Conservation (phyloP, 1,284 basidiomycete genomes). For the Ganoderma lingzhi region DNA sequence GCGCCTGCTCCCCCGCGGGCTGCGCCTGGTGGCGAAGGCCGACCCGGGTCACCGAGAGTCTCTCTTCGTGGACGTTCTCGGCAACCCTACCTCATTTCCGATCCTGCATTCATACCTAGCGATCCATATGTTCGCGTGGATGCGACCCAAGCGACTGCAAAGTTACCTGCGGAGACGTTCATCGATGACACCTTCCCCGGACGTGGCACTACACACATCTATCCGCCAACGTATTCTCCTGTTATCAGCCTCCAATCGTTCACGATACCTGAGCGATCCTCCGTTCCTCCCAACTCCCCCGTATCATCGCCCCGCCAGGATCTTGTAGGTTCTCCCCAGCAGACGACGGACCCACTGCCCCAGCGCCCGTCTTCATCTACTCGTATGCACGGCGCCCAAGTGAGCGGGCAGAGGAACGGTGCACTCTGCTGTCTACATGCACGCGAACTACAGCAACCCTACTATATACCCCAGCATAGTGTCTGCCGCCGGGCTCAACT, state of each 20-base stretch:
- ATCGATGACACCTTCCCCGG: neutral
- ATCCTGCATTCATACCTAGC: neutral
- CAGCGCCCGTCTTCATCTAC: neutral
- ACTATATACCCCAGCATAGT: constrained; percentile 3
- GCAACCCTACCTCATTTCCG: neutral
- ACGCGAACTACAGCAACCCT: constrained; percentile 6
- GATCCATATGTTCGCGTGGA: neutral
- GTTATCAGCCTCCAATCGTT: neutral
- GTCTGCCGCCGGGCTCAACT: constrained; percentile 1
- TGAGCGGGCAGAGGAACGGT: neutral
- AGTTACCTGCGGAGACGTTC: neutral
- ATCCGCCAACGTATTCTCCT: neutral
- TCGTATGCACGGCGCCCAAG: neutral
- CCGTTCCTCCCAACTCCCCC: neutral
- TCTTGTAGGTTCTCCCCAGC: neutral
- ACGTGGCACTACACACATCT: neutral
- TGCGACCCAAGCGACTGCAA: neutral
- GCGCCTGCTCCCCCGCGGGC: neutral
- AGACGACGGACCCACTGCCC: neutral
- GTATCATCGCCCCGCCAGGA: neutral
- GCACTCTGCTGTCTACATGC: neutral
- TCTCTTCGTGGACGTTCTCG: neutral
- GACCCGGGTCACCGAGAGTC: no score
- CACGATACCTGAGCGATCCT: neutral
- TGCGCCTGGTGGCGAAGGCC: neutral